Conservation (phyloP, 2,329 filamentous ascomycete genomes). For the Pseudogymnoascus sp. region DNA sequence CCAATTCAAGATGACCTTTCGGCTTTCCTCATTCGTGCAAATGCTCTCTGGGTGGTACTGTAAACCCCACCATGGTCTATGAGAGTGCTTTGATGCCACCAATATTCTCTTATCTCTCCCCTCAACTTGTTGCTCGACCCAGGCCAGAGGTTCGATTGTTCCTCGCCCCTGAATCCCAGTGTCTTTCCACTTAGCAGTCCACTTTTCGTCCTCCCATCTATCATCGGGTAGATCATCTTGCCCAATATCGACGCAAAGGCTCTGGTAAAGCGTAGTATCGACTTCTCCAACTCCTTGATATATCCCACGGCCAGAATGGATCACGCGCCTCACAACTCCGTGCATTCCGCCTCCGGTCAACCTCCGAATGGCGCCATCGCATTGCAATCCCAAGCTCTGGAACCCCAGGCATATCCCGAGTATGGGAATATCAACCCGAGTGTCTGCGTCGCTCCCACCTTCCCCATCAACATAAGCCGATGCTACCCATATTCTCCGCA, state of each 20-base stretch:
- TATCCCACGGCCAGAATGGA: slow-evolving; percentile 33
- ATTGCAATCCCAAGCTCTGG: slow-evolving; percentile 54
- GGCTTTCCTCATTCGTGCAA: slow-evolving; percentile 52
- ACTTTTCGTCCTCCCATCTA: slow-evolving; percentile 21
- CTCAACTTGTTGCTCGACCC: slow-evolving; percentile 25
- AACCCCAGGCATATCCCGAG: slow-evolving; percentile 70
- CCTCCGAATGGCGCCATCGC: slow-evolving; percentile 46
- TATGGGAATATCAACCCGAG: slow-evolving; percentile 53
- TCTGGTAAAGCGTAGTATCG: slow-evolving; percentile 35
- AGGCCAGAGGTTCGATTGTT: slow-evolving; percentile 27
- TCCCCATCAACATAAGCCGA: slow-evolving; percentile 18
- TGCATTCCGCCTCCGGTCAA: slow-evolving; percentile 50
- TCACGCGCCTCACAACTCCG: slow-evolving; percentile 52
- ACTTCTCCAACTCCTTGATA: slow-evolving; percentile 25
- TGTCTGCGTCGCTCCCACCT: slow-evolving; percentile 43
- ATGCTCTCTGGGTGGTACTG: slow-evolving; percentile 67
- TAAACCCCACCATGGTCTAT: slow-evolving; percentile 58
- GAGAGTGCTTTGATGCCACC: slow-evolving; percentile 51
- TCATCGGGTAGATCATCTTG: slow-evolving; percentile 18
- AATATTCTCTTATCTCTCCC: slow-evolving; percentile 35
- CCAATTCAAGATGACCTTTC: slow-evolving; percentile 51
- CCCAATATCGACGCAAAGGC: slow-evolving; percentile 29
- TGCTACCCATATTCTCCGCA: slow-evolving; percentile 60
- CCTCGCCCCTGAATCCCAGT: slow-evolving; percentile 19
- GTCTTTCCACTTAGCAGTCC: slow-evolving; percentile 17